Percentiles rank a stretch among this genome's conserved stretches.
Conservation (phyloP, 331 rosid species). For the Malus hybrid region DNA sequence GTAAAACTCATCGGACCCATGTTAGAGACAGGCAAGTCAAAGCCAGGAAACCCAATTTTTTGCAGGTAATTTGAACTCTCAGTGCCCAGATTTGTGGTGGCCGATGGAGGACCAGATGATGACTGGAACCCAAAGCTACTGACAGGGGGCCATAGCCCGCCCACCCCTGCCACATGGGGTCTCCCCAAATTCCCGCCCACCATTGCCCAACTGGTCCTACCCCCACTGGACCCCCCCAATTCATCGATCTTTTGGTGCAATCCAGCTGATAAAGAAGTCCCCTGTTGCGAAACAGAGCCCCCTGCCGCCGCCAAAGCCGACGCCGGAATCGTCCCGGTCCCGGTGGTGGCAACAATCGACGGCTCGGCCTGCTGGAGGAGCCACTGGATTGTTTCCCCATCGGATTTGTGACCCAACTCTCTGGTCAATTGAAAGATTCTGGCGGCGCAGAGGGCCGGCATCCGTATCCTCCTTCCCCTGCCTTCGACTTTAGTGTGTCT, state of each 20-base stretch:
- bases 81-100: constrained; percentile 28
- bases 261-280: constrained; percentile 48
- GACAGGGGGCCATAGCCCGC: constrained; percentile 68
- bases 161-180: constrained; percentile 72
- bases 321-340: constrained; percentile 77
- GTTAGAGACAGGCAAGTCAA: constrained; percentile 61
- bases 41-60: constrained; percentile 72
- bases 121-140: constrained; percentile 65
- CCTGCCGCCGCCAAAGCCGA: constrained; percentile 70
- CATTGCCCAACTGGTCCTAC: constrained; percentile 67
- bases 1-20: constrained; percentile 91
- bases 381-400: constrained; percentile 93
- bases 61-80: constrained; percentile 72
- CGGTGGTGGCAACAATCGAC: constrained; percentile 71
- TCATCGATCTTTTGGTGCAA: constrained; percentile 61
- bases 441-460: constrained; percentile 89
- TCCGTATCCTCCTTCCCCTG: constrained; percentile 81
- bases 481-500: constrained; percentile 90
- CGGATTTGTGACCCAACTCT: constrained; percentile 88
- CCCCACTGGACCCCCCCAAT: constrained; percentile 54
- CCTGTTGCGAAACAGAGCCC: constrained; percentile 48
- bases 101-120: constrained; percentile 40
- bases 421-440: constrained; percentile 80
- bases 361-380: constrained; percentile 81
- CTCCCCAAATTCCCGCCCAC: constrained; percentile 62